These are phyloP conservation scores for Fusarium sp. DNA, from an alignment of 2,329 filamentous ascomycete species.

Conservation along the genomic window DNA sequence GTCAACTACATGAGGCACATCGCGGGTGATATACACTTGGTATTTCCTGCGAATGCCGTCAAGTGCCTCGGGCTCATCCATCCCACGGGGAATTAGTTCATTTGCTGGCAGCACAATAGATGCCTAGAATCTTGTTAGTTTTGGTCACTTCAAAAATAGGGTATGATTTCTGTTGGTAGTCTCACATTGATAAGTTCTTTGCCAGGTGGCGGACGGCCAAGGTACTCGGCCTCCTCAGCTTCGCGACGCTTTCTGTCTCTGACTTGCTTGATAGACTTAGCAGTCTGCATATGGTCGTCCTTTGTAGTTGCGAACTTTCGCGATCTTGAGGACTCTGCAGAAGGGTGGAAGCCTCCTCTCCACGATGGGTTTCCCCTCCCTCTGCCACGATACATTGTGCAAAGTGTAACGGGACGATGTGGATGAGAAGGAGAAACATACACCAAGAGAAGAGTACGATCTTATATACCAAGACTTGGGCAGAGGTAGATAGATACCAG, in stretches of 20 bases:
- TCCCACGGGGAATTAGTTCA: constrained; percentile 44
- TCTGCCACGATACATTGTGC: constrained; percentile 15
- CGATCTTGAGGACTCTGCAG: not conserved
- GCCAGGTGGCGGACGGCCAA: constrained; percentile 44
- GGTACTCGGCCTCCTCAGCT: constrained; percentile 41
- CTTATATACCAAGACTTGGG: not conserved
- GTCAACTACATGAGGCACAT: constrained; percentile 46
- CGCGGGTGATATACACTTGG: constrained; percentile 51
- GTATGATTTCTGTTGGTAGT: not conserved
- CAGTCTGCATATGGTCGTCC: constrained; percentile 28
- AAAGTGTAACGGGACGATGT: not conserved
- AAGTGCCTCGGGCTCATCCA: constrained; percentile 45
- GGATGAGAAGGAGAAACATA: not conserved
- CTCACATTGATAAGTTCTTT: constrained; percentile 47
- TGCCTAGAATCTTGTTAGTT: constrained; percentile 17
- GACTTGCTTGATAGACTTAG: constrained; percentile 43
- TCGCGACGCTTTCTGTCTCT: constrained; percentile 33
- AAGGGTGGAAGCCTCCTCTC: not conserved
- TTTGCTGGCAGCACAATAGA: constrained; percentile 51
- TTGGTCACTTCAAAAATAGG: not conserved
- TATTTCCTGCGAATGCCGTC: constrained; percentile 49
- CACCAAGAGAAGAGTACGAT: not conserved
- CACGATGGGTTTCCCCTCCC: not conserved
- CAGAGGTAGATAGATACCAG: not conserved
- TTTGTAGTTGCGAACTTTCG: constrained; percentile 16